Base-by-base conservation (phyloP, 2,329 filamentous ascomycete species). In the Exophiala mesophila region DNA sequence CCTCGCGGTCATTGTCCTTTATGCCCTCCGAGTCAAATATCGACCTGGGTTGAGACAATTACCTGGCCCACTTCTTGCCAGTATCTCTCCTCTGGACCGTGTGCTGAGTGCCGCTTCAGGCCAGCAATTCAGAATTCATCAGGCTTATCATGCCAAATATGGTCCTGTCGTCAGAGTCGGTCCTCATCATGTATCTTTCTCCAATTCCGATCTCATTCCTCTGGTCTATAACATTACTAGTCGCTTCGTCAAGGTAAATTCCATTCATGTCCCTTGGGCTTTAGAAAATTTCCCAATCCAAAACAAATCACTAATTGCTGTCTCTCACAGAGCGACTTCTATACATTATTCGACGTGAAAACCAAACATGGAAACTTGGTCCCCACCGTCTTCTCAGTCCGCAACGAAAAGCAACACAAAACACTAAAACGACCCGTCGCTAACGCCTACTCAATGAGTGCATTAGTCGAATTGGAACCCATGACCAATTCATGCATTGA, bases 351-450 rank as follows among this genome's bases (percentile, higher is more conserved):
- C 36, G 39, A 50, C 16, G 47, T 44, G 15, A 47, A 41, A 36
- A 40, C 47, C 5, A 36, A 40, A 6, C 20, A 33, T n/a, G 59
- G 59, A 3, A 56, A 50, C 12, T 40, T 33, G 9, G 48, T 57
- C 3, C 53, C 57, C n/a, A 57, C 53, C 24, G 56, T 67, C n/a
- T 68, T 70, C 46, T 64, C 59, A 5, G 60, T 62, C 0, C 56
- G 58, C 5, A 64, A 69, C 34, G 66, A 70, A 30, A 51, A 47
- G 1, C 61, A 62, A 13, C 69, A 72, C 47, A 61, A 63, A 6
- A 57, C 52, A 5, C 63, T 68, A 4, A 67, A 66, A 35, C 58
- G 63, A 10, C 58, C 62, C 0, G 59, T 69, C 5, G 62, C 66
- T 0, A 55, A 55, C 16, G 58, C 63, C 0, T 71, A 69, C 44